Conservation (phyloP, 768 basidiomycete species). For the Lactarius psammicola region DNA sequence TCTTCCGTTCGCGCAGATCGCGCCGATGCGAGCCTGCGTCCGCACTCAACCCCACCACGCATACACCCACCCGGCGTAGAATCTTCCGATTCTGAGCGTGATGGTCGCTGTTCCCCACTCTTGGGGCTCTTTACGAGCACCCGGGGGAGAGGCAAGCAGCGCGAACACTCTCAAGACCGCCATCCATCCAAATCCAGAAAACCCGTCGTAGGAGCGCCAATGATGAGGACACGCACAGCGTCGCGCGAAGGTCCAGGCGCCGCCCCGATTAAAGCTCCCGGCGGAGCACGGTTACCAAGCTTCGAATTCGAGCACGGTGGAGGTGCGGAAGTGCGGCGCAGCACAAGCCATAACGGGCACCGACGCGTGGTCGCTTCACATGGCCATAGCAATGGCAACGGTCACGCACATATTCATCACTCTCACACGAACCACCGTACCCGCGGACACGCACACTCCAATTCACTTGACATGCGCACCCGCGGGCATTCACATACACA, state of each 20-base stretch:
- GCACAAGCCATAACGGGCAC: conserved; percentile 18
- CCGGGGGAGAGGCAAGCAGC: conserved; percentile 25
- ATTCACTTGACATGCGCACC: conserved; percentile 13
- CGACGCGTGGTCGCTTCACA: conserved; percentile 9
- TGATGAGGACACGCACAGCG: conserved; percentile 23
- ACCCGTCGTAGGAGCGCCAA: conserved; percentile 25
- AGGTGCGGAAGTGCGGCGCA: conserved; percentile 15
- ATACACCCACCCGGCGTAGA: conserved; percentile 21
- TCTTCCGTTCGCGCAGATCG: conserved; percentile 2
- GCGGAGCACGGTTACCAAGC: conserved; percentile 10
- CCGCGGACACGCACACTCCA: conserved; percentile 9
- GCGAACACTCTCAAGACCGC: conserved; percentile 6
- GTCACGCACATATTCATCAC: conserved; percentile 10
- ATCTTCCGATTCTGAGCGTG: conserved; percentile 29
- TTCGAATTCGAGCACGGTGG: conserved; percentile 25
- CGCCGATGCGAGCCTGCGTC: conserved; percentile 6
- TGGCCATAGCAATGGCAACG: conserved; percentile 9
- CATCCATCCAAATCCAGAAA: conserved; percentile 3
- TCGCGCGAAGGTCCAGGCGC: conserved; percentile 24
- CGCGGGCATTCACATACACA: conserved; percentile 11
- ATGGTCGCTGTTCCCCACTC: conserved; percentile 38
- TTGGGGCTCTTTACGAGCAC: conserved; percentile 33
- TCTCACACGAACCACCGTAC: conserved; percentile 13
- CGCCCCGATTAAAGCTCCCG: not conserved
- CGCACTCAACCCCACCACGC: conserved; percentile 30